Evolutionary conservation across 345 rosid species (phyloP), one percentile per base, ranked within the genome.

Genomic region (Eutrema japonicum): DNA sequence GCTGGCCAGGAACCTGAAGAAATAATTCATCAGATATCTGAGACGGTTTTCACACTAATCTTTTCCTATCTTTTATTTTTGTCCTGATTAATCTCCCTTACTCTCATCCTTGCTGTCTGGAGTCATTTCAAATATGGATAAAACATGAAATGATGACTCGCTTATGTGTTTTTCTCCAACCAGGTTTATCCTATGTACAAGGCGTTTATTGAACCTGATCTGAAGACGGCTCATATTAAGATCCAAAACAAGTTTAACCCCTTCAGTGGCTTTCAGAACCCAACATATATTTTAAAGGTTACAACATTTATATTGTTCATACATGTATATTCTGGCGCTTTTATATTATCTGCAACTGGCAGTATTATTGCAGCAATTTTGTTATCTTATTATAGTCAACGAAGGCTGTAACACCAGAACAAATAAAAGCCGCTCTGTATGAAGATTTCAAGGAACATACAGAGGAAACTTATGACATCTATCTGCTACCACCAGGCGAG

Each of bases 131-230:
- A 41, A 68, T 49, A 16, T 57, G 14, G 14, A 52, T 60, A 26
- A 36, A 49, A 18, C 63, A 51, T 72, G 43, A 18, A 27, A 42
- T 22, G 36, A 51, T 48, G 60, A 60, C 8, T 71, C 5, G 57
- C 64, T 78, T 45, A 64, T 45, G 52, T 12, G 26, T 58, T 72
- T 68, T 57, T 41, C 72, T 70, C 67, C 38, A 26, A 52, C 38
- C 85, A 93, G 98, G 97, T 93, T 40, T 93, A 93, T 82, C 99
- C 99, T 5, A 95, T 95, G 99, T 95, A 95, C 82, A 95, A 95
- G 85, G 99, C 99, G 51, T 95, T 89, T 82, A 92, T 95, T 70
- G 99, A 95, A 85, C 99, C 98, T 43, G 98, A 95, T 83, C 96
- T 95, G 70, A 83, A 82, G 82, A 95, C 98, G 30, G 99, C 99